Evolutionary conservation across 2,329 filamentous ascomycete species (phyloP).

Genomic region (Penicillium corylophilum): DNA sequence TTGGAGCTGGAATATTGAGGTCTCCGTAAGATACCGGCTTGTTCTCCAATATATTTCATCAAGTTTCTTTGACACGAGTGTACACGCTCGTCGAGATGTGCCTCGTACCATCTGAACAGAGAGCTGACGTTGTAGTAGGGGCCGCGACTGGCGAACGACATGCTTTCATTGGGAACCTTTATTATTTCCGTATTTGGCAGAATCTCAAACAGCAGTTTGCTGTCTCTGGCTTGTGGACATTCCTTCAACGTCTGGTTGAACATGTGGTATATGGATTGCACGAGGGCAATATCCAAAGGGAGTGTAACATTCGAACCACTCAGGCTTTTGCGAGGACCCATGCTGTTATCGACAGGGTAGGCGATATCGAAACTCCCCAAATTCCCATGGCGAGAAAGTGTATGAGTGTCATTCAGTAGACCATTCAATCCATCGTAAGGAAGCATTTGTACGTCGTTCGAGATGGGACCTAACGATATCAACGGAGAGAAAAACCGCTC

Average conservation of each 20-base stretch:
- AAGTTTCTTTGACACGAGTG: neutral
- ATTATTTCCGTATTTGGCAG: conserved; percentile 8
- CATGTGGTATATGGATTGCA: neutral
- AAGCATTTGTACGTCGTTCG: neutral
- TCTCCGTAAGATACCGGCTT: neutral
- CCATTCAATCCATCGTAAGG: neutral
- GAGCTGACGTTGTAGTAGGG: conserved; percentile 10
- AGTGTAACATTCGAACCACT: neutral
- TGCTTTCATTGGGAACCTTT: conserved; percentile 7
- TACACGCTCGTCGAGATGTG: neutral
- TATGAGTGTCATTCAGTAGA: neutral
- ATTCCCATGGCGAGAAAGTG: neutral
- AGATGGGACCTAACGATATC: neutral
- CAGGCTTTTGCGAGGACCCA: neutral
- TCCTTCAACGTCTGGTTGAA: neutral
- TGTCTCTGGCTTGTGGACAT: neutral
- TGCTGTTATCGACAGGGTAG: neutral
- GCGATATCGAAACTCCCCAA: neutral
- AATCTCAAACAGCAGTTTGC: conserved; percentile 12
- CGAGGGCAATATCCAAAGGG: neutral
- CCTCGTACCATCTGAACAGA: conserved; percentile 7
- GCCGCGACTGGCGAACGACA: conserved; percentile 13
- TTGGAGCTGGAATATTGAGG: neutral
- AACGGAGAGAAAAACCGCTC: conserved; percentile 4
- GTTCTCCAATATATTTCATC: neutral